phyloP scores from a whole-genome alignment of 2,329 filamentous ascomycete species.

The Verticillium zaregamsianum region DNA sequence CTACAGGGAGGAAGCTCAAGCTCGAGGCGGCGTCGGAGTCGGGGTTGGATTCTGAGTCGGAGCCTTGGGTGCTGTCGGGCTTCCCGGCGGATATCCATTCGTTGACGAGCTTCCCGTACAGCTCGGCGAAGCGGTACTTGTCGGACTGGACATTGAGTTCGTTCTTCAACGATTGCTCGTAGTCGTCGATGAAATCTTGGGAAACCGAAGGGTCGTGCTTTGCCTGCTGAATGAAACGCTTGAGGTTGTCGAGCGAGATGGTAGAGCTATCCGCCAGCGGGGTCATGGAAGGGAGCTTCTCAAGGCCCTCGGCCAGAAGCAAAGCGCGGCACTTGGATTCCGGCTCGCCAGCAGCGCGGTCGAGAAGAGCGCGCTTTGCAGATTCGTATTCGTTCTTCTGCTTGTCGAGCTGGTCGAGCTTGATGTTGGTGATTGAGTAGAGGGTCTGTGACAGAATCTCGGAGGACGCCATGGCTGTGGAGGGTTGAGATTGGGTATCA shows the following conservation, averaged over 20 bases:
- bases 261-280: conserved; percentile 21
- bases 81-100: conserved; percentile 44
- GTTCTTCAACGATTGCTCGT: conserved; percentile 40
- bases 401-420: conserved; percentile 51
- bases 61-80: conserved; percentile 14
- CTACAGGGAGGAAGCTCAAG: conserved; percentile 39
- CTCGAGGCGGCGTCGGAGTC: not conserved
- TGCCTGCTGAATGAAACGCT: conserved; percentile 48
- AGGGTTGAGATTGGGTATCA: not conserved
- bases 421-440: conserved; percentile 49
- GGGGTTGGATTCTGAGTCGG: conserved; percentile 19
- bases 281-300: conserved; percentile 26
- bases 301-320: conserved; percentile 28
- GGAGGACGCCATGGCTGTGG: conserved; percentile 26
- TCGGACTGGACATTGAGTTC: conserved; percentile 45
- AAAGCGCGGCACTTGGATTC: conserved; percentile 24
- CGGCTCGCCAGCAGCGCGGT: conserved; percentile 18
- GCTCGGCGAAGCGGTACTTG: conserved; percentile 50
- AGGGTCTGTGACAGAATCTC: conserved; percentile 46
- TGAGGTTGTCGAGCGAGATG: conserved; percentile 36
- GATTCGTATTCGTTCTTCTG: conserved; percentile 44
- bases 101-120: conserved; percentile 51
- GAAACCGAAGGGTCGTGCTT: conserved; percentile 50
- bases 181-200: conserved; percentile 35
- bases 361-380: conserved; percentile 36